phyloP scores from a whole-genome alignment of 768 basidiomycete species.

The Filobasidium wieringae region DNA sequence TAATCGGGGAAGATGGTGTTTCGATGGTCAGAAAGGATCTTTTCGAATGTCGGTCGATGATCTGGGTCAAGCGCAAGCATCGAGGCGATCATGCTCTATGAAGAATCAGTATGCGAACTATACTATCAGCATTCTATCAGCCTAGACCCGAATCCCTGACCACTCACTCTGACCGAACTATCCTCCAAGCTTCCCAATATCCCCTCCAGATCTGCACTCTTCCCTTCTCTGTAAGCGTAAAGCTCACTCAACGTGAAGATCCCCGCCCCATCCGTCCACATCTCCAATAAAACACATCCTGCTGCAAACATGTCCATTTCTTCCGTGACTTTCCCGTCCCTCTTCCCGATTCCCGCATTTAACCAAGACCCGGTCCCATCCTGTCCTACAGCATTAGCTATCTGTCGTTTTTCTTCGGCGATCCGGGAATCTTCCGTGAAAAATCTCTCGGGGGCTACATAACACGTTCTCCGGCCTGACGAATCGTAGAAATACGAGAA shows the following conservation, averaged over 20 bases:
- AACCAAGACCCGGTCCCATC: constrained; percentile 13
- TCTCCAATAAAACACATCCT: constrained; percentile 88
- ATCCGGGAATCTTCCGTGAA: constrained; percentile 67
- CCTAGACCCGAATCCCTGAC: background rate
- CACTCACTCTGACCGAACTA: constrained; percentile 61
- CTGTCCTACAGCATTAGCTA: background rate
- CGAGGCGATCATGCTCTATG: constrained; percentile 55
- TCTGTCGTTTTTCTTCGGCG: constrained; percentile 53
- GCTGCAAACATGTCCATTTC: constrained; percentile 94
- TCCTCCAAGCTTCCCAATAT: constrained; percentile 69
- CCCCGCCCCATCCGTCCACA: constrained; percentile 87
- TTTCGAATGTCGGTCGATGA: constrained; percentile 68
- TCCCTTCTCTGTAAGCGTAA: constrained; percentile 84
- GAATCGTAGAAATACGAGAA: constrained; percentile 98
- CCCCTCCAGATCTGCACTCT: constrained; percentile 55
- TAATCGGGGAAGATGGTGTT: constrained; percentile 76
- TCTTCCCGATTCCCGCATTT: constrained; percentile 42
- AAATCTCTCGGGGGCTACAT: constrained; percentile 91
- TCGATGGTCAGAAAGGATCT: constrained; percentile 59
- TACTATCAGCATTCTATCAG: no score
- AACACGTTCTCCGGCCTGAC: constrained; percentile 83
- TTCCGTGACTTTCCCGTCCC: constrained; percentile 77
- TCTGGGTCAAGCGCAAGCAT: constrained; percentile 78
- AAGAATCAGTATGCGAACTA: background rate
- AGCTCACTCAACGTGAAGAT: constrained; percentile 88